phyloP scores from a whole-genome alignment of 2,329 filamentous ascomycete genomes.

The Macrophomina phaseolina region DNA sequence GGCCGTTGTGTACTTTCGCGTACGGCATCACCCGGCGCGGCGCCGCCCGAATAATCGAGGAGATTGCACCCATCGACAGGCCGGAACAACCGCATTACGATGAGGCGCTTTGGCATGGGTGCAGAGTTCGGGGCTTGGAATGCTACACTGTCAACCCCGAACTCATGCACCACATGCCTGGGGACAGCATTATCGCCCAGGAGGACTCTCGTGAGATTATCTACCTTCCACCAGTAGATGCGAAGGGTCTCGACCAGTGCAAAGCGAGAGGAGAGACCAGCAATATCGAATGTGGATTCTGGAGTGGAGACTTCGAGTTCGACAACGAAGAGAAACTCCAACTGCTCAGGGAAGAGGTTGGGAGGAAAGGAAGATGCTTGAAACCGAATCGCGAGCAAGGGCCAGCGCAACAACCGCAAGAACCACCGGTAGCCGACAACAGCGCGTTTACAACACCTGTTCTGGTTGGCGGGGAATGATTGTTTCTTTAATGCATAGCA shows the following conservation, averaged over 20 bases:
- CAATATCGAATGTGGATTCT: slow-evolving; percentile 48
- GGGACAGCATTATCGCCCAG: slow-evolving; percentile 44
- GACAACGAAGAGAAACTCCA: no score
- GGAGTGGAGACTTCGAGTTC: slow-evolving; percentile 44
- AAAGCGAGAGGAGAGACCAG: slow-evolving; percentile 31
- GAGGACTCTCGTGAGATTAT: slow-evolving; percentile 35
- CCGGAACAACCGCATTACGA: slow-evolving; percentile 40
- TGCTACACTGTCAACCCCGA: slow-evolving; percentile 53
- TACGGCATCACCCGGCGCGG: slow-evolving; percentile 44
- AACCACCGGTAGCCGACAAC: no score
- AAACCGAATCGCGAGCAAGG: no score
- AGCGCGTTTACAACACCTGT: no score
- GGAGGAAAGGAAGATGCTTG: no score
- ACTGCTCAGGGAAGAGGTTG: no score
- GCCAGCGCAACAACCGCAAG: no score
- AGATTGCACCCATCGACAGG: slow-evolving; percentile 39
- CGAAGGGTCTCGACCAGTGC: slow-evolving; percentile 30
- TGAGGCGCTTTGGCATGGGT: slow-evolving; percentile 46
- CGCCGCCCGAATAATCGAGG: slow-evolving; percentile 37
- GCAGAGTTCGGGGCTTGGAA: slow-evolving; percentile 44
- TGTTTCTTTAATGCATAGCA: not conserved
- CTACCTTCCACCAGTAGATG: slow-evolving; percentile 41
- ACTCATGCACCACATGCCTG: slow-evolving; percentile 52
- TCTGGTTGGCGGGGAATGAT: no score
- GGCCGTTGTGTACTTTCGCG: slow-evolving; percentile 52